Percentiles rank a stretch among this genome's conserved stretches.
phyloP scores from a whole-genome alignment of 805 yeast genomes.

The Yamadazyma nakazawae region DNA sequence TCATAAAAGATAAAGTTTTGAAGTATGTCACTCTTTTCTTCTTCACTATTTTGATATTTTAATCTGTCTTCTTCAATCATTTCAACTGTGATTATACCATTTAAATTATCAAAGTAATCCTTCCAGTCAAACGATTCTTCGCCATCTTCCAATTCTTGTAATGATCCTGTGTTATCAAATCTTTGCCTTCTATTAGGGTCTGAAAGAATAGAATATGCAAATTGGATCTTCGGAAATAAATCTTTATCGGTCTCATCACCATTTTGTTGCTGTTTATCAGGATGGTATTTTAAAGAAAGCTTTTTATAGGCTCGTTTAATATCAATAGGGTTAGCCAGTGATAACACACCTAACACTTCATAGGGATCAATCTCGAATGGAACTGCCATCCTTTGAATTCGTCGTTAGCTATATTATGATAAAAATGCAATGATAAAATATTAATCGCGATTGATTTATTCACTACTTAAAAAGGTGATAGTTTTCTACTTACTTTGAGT shows the following conservation, averaged over 20 bases:
- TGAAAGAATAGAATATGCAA: constrained; percentile 66
- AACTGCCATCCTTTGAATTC: constrained; percentile 23
- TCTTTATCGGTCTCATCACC: constrained; percentile 3
- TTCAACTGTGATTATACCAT: constrained; percentile 55
- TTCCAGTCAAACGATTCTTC: constrained; percentile 54
- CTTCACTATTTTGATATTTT: constrained; percentile 59
- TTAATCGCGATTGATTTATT: neutral
- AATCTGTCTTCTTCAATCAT: constrained; percentile 65
- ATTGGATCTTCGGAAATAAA: constrained; percentile 64
- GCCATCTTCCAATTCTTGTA: constrained; percentile 34
- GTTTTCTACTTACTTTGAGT: constrained; percentile 1
- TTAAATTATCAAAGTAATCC: constrained; percentile 48
- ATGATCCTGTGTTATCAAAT: constrained; percentile 70
- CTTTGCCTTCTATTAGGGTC: constrained; percentile 53
- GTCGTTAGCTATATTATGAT: neutral
- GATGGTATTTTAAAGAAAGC: constrained; percentile 62
- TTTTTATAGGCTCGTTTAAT: constrained; percentile 68
- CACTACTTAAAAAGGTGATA: no score
- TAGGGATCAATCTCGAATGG: constrained; percentile 65
- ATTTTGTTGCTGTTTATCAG: constrained; percentile 55
- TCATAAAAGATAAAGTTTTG: constrained; percentile 52
- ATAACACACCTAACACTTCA: constrained; percentile 43
- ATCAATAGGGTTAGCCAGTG: constrained; percentile 44
- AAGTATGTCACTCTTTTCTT: constrained; percentile 61
- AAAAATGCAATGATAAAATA: neutral